Conservation (phyloP, 306 rosid genomes). For the Macrotyloma uniflorum region DNA sequence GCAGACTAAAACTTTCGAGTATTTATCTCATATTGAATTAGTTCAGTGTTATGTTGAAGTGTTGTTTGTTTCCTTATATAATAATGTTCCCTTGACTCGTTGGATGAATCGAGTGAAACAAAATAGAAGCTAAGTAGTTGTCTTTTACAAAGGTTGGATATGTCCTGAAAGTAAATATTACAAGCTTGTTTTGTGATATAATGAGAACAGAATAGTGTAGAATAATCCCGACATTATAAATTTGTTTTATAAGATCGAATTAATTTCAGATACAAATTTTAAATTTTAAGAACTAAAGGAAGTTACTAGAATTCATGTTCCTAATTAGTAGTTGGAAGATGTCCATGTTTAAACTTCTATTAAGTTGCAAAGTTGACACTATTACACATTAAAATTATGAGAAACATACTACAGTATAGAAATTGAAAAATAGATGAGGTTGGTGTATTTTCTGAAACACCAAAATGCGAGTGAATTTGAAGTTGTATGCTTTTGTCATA, state of each 20-base stretch:
- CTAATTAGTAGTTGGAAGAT: neutral
- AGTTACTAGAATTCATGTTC: neutral
- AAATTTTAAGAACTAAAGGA: neutral
- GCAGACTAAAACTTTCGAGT: neutral
- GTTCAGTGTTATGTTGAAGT: neutral
- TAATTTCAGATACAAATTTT: too few species aligned
- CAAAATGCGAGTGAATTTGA: too few species aligned
- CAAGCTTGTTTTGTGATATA: too few species aligned
- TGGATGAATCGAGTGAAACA: neutral
- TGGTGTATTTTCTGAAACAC: too few species aligned
- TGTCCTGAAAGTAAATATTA: neutral
- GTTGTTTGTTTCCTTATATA: neutral
- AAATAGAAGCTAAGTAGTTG: neutral
- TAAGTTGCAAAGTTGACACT: too few species aligned
- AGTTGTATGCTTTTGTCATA: too few species aligned
- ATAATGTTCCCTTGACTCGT: neutral
- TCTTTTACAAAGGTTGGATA: neutral
- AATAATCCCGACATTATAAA: too few species aligned
- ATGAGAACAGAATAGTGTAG: too few species aligned
- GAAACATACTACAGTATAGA: too few species aligned
- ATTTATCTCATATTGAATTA: neutral
- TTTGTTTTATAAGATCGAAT: too few species aligned
- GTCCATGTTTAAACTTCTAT: neutral
- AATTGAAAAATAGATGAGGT: too few species aligned
- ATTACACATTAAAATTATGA: too few species aligned